A percentile compares a stretch with the other conserved stretches of the same genome.
Evolutionary conservation across 441 rosid genomes (phyloP).

Genomic region (Populus hybrid): DNA sequence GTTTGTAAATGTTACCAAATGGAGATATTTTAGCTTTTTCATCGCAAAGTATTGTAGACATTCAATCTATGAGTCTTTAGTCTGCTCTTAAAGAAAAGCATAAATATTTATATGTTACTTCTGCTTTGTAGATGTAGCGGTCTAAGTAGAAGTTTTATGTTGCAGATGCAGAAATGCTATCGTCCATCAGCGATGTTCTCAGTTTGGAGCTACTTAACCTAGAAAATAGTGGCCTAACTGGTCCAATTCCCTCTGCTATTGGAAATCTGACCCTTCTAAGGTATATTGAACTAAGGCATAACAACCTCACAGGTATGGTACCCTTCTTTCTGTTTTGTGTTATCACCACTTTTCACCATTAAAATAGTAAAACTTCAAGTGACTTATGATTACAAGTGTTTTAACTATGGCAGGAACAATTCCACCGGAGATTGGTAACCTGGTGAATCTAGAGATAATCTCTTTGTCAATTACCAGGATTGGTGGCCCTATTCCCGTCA

Average conservation of each 20-base stretch:
- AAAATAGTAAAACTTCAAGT: background rate
- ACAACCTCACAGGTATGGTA: background rate
- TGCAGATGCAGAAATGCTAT: background rate
- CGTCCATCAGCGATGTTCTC: background rate
- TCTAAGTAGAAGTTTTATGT: background rate
- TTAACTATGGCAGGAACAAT: constrained; percentile 14
- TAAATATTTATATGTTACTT: background rate
- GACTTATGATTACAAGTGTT: background rate
- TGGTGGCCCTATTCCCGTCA: constrained; percentile 3
- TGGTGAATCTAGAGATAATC: background rate
- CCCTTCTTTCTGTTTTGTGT: background rate
- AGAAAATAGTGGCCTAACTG: background rate
- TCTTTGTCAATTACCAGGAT: background rate
- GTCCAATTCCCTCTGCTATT: background rate
- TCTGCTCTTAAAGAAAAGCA: background rate
- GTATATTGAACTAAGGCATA: background rate
- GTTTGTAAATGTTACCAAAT: background rate
- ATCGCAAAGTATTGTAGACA: background rate
- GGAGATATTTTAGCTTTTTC: background rate
- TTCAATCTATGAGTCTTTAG: background rate
- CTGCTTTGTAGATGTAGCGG: background rate
- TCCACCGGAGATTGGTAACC: constrained; percentile 15
- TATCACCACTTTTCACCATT: background rate
- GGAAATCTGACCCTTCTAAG: background rate
- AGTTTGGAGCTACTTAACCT: background rate